phyloP scores from a whole-genome alignment of 345 rosid genomes.

The Alliaria petiolata region DNA sequence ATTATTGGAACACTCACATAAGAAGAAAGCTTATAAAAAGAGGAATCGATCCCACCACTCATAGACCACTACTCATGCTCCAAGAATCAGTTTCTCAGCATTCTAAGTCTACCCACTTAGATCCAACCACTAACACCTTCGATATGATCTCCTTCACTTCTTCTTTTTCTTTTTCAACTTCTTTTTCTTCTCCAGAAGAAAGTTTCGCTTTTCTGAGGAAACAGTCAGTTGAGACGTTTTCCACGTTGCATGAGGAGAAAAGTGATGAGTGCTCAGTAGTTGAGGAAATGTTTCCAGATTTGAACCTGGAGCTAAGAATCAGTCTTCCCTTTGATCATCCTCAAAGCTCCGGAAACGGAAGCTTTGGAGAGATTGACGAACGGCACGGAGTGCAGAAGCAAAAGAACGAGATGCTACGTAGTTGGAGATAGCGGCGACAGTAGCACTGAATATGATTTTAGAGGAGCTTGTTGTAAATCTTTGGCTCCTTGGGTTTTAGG shows the following conservation, averaged over 20 bases:
- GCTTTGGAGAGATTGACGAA: constrained; percentile 52
- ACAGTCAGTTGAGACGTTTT: neutral
- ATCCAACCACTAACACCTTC: constrained; percentile 12
- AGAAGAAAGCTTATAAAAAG: constrained; percentile 67
- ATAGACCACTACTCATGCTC: constrained; percentile 34
- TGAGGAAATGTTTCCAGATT: constrained; percentile 55
- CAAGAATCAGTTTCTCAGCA: constrained; percentile 38
- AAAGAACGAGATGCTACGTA: constrained; percentile 1
- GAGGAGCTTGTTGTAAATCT: neutral
- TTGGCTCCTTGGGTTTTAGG: neutral
- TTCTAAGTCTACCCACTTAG: constrained; percentile 17
- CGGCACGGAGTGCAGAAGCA: constrained; percentile 58
- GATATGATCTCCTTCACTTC: constrained; percentile 29
- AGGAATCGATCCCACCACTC: constrained; percentile 81
- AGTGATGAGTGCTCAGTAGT: constrained; percentile 28
- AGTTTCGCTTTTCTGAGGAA: neutral
- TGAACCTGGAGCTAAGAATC: constrained; percentile 85
- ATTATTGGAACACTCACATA: constrained; percentile 89
- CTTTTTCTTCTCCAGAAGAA: no score
- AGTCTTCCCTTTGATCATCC: constrained; percentile 51
- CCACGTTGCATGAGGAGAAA: constrained; percentile 34
- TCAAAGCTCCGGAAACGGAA: neutral
- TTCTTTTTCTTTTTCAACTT: no score
- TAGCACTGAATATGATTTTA: neutral
- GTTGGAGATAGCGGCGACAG: constrained; percentile 23